Evolutionary conservation across 2,329 filamentous ascomycete genomes (phyloP).

Genomic region (Chaetomium sp.): DNA sequence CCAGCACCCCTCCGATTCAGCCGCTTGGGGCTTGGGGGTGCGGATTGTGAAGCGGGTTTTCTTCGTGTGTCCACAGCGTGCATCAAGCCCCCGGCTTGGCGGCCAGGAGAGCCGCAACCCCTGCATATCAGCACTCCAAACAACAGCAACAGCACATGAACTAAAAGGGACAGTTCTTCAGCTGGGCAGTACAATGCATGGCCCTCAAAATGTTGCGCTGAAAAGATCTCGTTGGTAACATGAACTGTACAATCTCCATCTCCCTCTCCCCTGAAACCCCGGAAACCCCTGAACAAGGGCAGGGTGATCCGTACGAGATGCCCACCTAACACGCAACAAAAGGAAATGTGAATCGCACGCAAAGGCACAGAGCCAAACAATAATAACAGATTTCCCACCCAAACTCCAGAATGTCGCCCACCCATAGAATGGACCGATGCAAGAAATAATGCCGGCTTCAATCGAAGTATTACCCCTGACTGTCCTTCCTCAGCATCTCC

Average conservation of each 20-base stretch:
- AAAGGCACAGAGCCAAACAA: not conserved
- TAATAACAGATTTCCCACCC: not conserved
- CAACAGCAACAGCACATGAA: too few species aligned
- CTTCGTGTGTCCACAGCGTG: conserved; percentile 11
- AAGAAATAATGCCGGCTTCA: not conserved
- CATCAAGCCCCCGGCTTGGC: conserved; percentile 12
- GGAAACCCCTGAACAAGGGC: not conserved
- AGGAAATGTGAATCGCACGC: not conserved
- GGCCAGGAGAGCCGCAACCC: not conserved
- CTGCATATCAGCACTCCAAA: not conserved
- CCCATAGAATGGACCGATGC: not conserved
- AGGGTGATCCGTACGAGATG: not conserved
- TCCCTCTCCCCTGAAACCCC: not conserved
- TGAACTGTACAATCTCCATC: not conserved
- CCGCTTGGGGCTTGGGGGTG: conserved; percentile 16
- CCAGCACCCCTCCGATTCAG: conserved; percentile 10
- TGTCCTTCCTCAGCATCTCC: conserved; percentile 55
- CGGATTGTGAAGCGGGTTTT: conserved; percentile 17
- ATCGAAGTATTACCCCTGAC: conserved; percentile 23
- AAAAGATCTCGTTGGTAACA: not conserved
- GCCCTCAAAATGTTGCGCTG: not conserved
- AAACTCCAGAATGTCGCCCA: not conserved
- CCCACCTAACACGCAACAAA: not conserved
- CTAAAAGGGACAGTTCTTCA: not conserved
- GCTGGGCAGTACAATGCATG: not conserved